Conservation (phyloP, 768 basidiomycete species). For the Mycena albidolilacea region DNA sequence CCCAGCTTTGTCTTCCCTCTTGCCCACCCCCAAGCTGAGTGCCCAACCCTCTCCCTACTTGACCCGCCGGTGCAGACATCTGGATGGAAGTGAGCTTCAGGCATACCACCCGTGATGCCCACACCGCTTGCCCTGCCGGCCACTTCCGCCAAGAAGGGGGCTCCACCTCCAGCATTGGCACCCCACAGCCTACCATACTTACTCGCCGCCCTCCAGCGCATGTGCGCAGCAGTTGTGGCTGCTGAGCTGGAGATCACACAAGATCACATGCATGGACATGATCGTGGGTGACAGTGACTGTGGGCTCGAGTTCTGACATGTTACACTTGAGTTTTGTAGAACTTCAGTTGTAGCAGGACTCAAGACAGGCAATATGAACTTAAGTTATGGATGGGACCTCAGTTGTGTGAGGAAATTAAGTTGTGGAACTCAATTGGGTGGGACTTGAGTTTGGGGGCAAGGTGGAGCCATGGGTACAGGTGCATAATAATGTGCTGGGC, state of each 20-base stretch:
- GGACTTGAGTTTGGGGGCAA: too few relatives aligned
- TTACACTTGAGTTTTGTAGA: too few relatives aligned
- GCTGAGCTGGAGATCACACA: slow-evolving; percentile 93
- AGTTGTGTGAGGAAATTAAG: too few relatives aligned
- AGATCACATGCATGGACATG: slow-evolving; percentile 91
- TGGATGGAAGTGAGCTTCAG: slow-evolving; percentile 89
- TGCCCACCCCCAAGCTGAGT: slow-evolving; percentile 50
- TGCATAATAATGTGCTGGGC: too few relatives aligned
- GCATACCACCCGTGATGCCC: slow-evolving; percentile 52
- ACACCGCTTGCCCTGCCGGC: slow-evolving; percentile 39
- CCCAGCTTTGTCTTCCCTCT: slow-evolving; percentile 92
- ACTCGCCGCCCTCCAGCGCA: slow-evolving; percentile 66
- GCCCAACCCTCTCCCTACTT: slow-evolving; percentile 73
- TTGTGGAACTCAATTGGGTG: too few relatives aligned
- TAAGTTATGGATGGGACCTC: too few relatives aligned
- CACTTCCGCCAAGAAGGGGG: slow-evolving; percentile 18
- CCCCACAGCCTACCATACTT: slow-evolving; percentile 65
- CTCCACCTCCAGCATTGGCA: slow-evolving; percentile 40
- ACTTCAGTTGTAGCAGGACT: too few relatives aligned
- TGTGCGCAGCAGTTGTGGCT: slow-evolving; percentile 75
- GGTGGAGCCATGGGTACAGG: too few relatives aligned
- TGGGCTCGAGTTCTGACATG: slow-evolving; percentile 48
- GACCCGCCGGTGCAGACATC: slow-evolving; percentile 79
- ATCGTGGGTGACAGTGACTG: slow-evolving; percentile 92
- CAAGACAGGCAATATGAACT: too few relatives aligned